Base-by-base conservation (phyloP, 345 rosid species). In the Boechera divaricarpa region DNA sequence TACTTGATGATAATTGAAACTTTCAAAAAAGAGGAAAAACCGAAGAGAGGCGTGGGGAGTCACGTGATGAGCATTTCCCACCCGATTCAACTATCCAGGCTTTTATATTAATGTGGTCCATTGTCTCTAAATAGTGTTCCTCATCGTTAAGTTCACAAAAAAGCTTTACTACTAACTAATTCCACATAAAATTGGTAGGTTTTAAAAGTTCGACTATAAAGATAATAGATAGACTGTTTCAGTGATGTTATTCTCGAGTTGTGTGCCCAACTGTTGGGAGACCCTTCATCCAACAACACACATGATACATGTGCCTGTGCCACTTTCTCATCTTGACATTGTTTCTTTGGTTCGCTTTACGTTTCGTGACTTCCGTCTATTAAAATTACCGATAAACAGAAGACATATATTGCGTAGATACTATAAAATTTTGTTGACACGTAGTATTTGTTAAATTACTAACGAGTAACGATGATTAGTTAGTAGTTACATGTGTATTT, bases 51-150 rank as follows among this genome's bases (percentile, higher is more conserved):
- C 61, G 61, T 72, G 54, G 54, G 39, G 68, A 62, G 61, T 72
- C 69, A 63, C 76, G 76, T 62, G 61, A 62, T 51, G 52, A 49
- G 38, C 60, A 70, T 45, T 57, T 48, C 47, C 28, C 26, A 60
- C 24, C 58, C 48, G 26, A 72, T 42, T 36, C 77, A 73, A 73
- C 70, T 16, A 63, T 44, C 18, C 28, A 47, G 59, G 47, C 7
- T 59, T 59, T 71, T 45, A 45, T 44, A 38, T 70, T 45, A 38
- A 4, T 57, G 36, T 59, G 48, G 67, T 48, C 28, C 67, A 36
- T 61, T 36, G 58, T 44, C 66, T 57, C 56, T 70, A 56, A 29
- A 6, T 55, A 35, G 51, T 36, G 24, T 60, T 59, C 49, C 36
- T 36, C 18, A 10, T 55, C 63, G 41, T 16, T 39, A 69, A 41